Conservation (phyloP, 1,139 yeast species). For the Suhomyces yuchorum region DNA sequence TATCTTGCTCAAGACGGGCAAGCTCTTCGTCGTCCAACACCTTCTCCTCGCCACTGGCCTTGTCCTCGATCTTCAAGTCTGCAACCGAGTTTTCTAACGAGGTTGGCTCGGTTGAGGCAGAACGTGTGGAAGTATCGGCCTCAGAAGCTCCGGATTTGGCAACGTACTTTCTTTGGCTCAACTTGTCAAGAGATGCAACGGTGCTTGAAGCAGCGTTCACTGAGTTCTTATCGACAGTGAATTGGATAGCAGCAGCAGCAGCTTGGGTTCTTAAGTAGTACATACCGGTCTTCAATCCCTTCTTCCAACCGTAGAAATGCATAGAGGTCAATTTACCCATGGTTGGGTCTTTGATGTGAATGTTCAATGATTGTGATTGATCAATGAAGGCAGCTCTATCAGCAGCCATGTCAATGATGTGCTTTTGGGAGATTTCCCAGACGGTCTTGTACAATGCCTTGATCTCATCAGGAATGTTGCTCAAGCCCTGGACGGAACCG, state of each 20-base stretch:
- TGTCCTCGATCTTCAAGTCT: constrained; percentile 38
- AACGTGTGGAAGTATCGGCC: constrained; percentile 30
- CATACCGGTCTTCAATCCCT: constrained; percentile 97
- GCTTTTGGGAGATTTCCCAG: constrained; percentile 93
- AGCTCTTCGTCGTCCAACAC: constrained; percentile 18
- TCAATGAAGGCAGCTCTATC: constrained; percentile 93
- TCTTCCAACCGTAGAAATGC: constrained; percentile 98
- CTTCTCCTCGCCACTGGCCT: constrained; percentile 13
- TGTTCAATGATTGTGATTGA: constrained; percentile 90
- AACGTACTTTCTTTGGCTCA: constrained; percentile 55
- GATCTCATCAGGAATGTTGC: constrained; percentile 73
- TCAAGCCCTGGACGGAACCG: constrained; percentile 83
- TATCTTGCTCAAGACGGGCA: constrained; percentile 53
- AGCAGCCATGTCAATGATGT: constrained; percentile 91
- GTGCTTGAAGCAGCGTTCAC: constrained; percentile 22
- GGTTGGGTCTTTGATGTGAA: constrained; percentile 83
- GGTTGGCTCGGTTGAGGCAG: constrained; percentile 51
- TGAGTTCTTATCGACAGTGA: constrained; percentile 51
- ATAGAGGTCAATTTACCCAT: constrained; percentile 93
- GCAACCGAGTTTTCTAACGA: constrained; percentile 52
- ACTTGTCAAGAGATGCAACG: constrained; percentile 54
- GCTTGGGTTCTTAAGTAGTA: constrained; percentile 85
- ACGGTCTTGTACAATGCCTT: constrained; percentile 88
- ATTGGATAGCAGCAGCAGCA: constrained; percentile 63
- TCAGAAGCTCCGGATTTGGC: constrained; percentile 36